Evolutionary conservation across 208 protist genomes (phyloP).

Genomic region (Angomonas ambiguus): DNA sequence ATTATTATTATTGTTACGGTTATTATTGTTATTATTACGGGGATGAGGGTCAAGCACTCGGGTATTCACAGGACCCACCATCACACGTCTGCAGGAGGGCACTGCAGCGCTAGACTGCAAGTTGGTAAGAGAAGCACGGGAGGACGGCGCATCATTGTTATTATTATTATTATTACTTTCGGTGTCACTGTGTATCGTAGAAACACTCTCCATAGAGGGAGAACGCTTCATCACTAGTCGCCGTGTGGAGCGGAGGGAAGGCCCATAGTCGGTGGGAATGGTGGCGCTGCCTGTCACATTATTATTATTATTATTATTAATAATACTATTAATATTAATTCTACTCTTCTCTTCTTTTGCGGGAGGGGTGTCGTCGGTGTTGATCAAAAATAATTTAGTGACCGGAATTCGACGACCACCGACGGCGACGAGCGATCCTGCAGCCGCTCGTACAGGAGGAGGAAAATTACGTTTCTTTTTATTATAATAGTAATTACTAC

Average conservation of each 20-base stretch:
- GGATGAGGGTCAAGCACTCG: too few species aligned
- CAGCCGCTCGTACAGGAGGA: slow-evolving; percentile 28
- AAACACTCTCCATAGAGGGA: too few species aligned
- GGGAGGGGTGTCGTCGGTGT: slow-evolving; percentile 14
- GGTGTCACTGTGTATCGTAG: too few species aligned
- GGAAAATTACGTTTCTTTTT: slow-evolving; percentile 18
- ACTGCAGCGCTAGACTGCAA: too few species aligned
- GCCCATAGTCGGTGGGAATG: background rate
- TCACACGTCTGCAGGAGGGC: too few species aligned
- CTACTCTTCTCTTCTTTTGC: background rate
- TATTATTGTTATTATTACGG: slow-evolving; percentile 1
- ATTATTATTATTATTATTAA: slow-evolving; percentile 1
- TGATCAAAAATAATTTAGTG: slow-evolving; percentile 68
- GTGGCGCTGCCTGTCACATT: background rate
- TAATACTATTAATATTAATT: background rate
- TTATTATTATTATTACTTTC: too few species aligned
- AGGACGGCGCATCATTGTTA: too few species aligned
- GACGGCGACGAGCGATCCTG: slow-evolving; percentile 59
- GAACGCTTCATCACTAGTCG: too few species aligned
- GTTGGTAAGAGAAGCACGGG: too few species aligned
- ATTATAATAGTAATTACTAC: slow-evolving; percentile 4
- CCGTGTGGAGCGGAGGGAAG: background rate
- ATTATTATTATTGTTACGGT: background rate
- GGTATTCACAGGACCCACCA: too few species aligned
- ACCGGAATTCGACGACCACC: slow-evolving; percentile 73